phyloP scores from a whole-genome alignment of 371 early-diverging fungal genomes.

The Chytridiales sp. region DNA sequence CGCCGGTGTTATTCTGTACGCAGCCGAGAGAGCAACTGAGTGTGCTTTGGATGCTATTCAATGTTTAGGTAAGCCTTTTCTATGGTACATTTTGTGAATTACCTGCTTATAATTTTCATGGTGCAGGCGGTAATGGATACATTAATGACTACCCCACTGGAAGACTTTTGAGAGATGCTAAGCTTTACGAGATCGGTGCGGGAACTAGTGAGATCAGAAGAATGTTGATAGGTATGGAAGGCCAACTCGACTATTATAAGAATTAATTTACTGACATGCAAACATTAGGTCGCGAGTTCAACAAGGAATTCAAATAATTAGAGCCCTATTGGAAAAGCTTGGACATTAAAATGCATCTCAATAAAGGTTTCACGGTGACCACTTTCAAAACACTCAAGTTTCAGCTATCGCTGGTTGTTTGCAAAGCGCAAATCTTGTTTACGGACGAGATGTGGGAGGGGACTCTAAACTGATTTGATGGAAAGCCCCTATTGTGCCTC shows the following conservation, averaged over 20 bases:
- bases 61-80: slow-evolving; percentile 59
- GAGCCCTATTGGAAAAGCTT: too few relatives aligned
- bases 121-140: slow-evolving; percentile 96
- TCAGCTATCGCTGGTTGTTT: too few relatives aligned
- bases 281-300: slow-evolving; percentile 41
- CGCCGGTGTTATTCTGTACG: slow-evolving; percentile 93
- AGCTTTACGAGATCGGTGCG: slow-evolving; percentile 97
- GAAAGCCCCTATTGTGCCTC: too few relatives aligned
- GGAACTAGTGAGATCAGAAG: slow-evolving; percentile 96
- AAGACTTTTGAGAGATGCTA: slow-evolving; percentile 93
- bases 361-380: too few relatives aligned
- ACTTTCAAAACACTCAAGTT: too few relatives aligned
- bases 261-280: not conserved
- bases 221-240: slow-evolving; percentile 80
- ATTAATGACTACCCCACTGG: slow-evolving; percentile 90
- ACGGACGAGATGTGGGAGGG: too few relatives aligned
- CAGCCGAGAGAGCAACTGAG: slow-evolving; percentile 95
- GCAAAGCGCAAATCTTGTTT: too few relatives aligned
- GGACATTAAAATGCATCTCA: too few relatives aligned
- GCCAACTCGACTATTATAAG: not conserved
- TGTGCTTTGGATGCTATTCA: slow-evolving; percentile 95
- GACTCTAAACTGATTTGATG: too few relatives aligned
- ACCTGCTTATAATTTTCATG: slow-evolving; percentile 17
- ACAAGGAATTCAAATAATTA: slow-evolving; percentile 47
- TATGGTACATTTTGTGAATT: not conserved